Percentiles rank a stretch among this genome's conserved stretches.
Conservation (phyloP, 2,329 filamentous ascomycete genomes). For the Lachnellula cervina region DNA sequence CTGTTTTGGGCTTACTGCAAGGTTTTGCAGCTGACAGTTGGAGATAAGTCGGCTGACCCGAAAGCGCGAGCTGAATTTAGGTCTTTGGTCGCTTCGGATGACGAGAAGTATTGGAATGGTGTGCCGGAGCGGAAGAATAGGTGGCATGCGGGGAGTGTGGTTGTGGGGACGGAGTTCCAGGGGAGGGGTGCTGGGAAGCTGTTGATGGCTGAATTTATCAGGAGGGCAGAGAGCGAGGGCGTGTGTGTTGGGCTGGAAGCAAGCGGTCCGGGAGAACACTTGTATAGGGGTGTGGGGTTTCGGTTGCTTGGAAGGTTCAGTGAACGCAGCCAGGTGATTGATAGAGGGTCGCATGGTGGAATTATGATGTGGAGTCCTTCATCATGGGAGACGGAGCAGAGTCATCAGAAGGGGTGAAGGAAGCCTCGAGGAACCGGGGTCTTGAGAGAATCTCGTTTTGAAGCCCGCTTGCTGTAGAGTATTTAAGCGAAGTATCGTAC, state of each 20-base stretch:
- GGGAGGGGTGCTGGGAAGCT: slow-evolving; percentile 23
- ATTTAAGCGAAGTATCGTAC: too few relatives aligned
- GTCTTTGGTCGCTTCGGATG: slow-evolving; percentile 2
- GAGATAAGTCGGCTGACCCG: slow-evolving; percentile 8
- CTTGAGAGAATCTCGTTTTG: too few relatives aligned
- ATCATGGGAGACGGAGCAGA: neutral
- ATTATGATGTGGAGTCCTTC: slow-evolving; percentile 13
- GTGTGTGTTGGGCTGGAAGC: slow-evolving; percentile 23
- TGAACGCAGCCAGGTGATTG: neutral
- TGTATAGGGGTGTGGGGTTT: slow-evolving; percentile 26
- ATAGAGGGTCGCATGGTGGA: slow-evolving; percentile 3
- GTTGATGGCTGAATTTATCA: slow-evolving; percentile 25
- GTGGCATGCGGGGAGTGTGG: slow-evolving; percentile 25
- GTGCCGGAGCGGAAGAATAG: slow-evolving; percentile 17
- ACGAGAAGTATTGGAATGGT: slow-evolving; percentile 16
- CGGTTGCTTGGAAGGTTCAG: slow-evolving; percentile 14
- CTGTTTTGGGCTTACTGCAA: slow-evolving; percentile 11
- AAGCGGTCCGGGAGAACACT: slow-evolving; percentile 19
- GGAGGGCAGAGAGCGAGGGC: slow-evolving; percentile 20
- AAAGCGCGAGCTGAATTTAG: slow-evolving; percentile 6
- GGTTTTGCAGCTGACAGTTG: neutral
- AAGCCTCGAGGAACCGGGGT: neutral
- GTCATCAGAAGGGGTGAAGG: neutral
- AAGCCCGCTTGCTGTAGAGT: too few relatives aligned
- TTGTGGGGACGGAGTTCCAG: slow-evolving; percentile 20